Percentiles rank a stretch among this genome's conserved stretches.
These are phyloP conservation scores for Xylaria sp. DNA, from an alignment of 495 filamentous ascomycete genomes.

Conservation along the genomic window DNA sequence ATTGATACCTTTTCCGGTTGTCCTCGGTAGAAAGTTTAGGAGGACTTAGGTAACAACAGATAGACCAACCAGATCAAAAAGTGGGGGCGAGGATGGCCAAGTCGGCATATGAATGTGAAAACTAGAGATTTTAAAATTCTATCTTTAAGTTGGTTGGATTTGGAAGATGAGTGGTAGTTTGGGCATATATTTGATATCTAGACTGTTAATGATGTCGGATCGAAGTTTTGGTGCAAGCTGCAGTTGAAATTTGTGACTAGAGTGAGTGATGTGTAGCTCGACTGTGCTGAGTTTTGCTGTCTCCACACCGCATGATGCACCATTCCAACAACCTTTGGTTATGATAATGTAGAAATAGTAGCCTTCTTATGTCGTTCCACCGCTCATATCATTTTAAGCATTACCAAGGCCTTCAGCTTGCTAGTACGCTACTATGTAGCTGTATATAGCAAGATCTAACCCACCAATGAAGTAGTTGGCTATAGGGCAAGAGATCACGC, in stretches of 20 bases:
- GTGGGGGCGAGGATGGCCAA: not conserved
- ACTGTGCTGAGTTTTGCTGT: not conserved
- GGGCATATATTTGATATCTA: not conserved
- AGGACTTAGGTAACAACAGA: not conserved
- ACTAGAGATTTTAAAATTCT: not conserved
- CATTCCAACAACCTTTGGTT: not conserved
- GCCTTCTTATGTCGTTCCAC: not conserved
- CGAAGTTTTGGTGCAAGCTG: not conserved
- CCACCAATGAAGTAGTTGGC: not conserved
- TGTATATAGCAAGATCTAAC: not conserved
- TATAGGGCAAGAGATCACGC: not conserved
- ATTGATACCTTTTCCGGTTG: not conserved
- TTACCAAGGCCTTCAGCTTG: not conserved
- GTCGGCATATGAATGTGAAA: not conserved
- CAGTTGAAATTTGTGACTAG: not conserved
- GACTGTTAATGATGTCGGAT: not conserved
- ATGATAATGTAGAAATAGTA: not conserved
- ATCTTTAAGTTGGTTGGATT: not conserved
- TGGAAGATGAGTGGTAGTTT: not conserved
- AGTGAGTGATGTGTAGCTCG: not conserved
- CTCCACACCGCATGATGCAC: conserved; percentile 15
- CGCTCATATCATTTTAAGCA: not conserved
- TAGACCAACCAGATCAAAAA: not conserved
- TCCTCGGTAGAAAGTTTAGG: not conserved
- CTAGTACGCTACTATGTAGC: not conserved